Base-by-base conservation (phyloP, 164 flowering plant species). In the Magnolia sinica region DNA sequence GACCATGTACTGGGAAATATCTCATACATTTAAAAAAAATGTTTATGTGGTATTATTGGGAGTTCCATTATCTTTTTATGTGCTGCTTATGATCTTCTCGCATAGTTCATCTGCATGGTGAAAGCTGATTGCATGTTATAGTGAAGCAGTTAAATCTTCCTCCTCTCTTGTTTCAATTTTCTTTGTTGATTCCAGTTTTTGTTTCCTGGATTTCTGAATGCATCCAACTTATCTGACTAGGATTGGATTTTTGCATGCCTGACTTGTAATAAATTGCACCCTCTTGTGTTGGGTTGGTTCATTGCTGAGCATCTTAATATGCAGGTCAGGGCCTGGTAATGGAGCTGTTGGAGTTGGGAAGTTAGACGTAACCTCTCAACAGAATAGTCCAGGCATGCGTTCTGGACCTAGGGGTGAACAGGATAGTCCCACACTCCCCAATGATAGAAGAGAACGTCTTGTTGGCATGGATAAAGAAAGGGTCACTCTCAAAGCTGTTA, bases 401-500 rank as follows among this genome's bases (percentile, higher is more conserved):
- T 83, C 92, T 18, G 55, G 82, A 31, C 13, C 61, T 10, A 85
- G 87, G 87, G 76, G 76, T 80, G 95, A 95, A 23, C 88, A 79
- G 70, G 98, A 91, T 13, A 87, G 72, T 79, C 82, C 67, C 71
- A 79, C 89, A 74, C 81, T 85, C 79, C 81, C 77, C 65, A 82
- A 64, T 81, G 96, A 95, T 68, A 85, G 82, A 85, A 91, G 87
- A 82, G 97, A 90, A 52, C 89, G 87, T 58, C 73, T 85, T 76
- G 68, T 71, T 81, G 84, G 85, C 79, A 80, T 86, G 23, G 97
- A 95, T 22, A 95, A 90, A 79, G 97, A 95, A 80, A 87, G 89
- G 77, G 83, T 86, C 85, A 91, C 87, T 74, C 74, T 86, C 74
- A 91, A 88, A 83, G 82, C 87, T 73, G 78, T 85, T 73, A 91